Base-by-base conservation (phyloP, 1,139 yeast species). In the Groenewaldozyma auringiensis region DNA sequence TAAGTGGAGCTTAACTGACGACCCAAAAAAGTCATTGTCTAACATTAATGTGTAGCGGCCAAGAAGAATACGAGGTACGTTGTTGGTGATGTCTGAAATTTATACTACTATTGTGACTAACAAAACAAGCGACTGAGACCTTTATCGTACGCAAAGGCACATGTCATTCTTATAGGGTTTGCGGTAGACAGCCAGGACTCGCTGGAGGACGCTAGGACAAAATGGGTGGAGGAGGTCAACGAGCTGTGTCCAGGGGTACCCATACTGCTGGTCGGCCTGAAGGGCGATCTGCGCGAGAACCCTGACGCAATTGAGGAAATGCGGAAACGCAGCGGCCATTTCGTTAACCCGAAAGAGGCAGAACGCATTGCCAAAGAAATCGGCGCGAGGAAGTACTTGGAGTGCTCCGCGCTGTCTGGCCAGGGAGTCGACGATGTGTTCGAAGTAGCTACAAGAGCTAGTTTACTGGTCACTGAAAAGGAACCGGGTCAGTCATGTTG, bases 351-450 rank as follows among this genome's bases (percentile, higher is more conserved):
- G 34, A 67, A 81, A 39, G 92, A 85, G 62, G 96, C 95, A 53
- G 86, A 84, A 66, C 72, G 78, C 39, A 86, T 86, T 49, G 95
- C 96, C 47, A 83, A 80, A 58, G 83, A 83, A 68, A 84, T 87
- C 58, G 95, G 95, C 53, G 95, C 95, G 45, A 72, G 81, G 50
- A 79, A 81, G 60, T 87, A 87, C 68, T 74, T 87, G 64, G 96
- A 89, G 71, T 88, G 96, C 72, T 88, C 96, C 42, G 96, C 96
- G 37, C 80, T 87, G 71, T 81, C 87, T 49, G 94, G 94, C 54
- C 82, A 80, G 65, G 94, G 94, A 65, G 95, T 87, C 52, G 83
- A 87, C 69, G 94, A 84, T 67, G 94, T 86, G 45, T 86, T 87
- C 61, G 92, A 83, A 66, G 82, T 88, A 50, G 95, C 95, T 37